These are phyloP conservation scores for Jacaranda copaia DNA, from an alignment of 257 asterid genomes.

Conservation along the genomic window DNA sequence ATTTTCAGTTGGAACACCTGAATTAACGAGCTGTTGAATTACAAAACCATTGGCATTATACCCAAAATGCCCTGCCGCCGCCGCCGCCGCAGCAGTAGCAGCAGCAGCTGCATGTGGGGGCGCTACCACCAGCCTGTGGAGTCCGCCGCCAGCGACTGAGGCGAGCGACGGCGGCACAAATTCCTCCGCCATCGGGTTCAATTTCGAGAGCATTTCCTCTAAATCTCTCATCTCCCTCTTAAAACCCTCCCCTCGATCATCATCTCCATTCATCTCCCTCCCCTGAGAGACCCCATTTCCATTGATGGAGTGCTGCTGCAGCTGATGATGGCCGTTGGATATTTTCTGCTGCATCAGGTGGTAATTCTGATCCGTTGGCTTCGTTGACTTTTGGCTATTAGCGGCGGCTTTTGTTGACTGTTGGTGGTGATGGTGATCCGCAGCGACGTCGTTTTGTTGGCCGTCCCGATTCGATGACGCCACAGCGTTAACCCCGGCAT, in stretches of 20 bases:
- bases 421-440: conserved; percentile 47
- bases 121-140: conserved; percentile 44
- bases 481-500: conserved; percentile 58
- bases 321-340: conserved; percentile 47
- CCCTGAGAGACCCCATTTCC: conserved; percentile 44
- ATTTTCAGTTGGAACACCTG: conserved; percentile 60
- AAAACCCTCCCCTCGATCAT: conserved; percentile 63
- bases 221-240: conserved; percentile 75
- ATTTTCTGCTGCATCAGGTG: conserved; percentile 53
- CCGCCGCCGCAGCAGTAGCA: conserved; percentile 34
- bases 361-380: conserved; percentile 56
- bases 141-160: conserved; percentile 42
- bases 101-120: conserved; percentile 42
- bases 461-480: conserved; percentile 67
- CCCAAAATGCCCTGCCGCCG: conserved; percentile 63
- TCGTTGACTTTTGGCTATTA: conserved; percentile 59
- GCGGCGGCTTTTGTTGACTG: conserved; percentile 42
- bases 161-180: conserved; percentile 71
- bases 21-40: conserved; percentile 55
- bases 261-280: conserved; percentile 43
- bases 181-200: conserved; percentile 85
- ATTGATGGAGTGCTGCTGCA: conserved; percentile 35
- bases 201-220: conserved; percentile 74
- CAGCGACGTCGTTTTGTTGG: conserved; percentile 53
- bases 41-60: conserved; percentile 61